Base-by-base conservation (phyloP, 1,139 yeast species). In the Tardiomyces blankii region DNA sequence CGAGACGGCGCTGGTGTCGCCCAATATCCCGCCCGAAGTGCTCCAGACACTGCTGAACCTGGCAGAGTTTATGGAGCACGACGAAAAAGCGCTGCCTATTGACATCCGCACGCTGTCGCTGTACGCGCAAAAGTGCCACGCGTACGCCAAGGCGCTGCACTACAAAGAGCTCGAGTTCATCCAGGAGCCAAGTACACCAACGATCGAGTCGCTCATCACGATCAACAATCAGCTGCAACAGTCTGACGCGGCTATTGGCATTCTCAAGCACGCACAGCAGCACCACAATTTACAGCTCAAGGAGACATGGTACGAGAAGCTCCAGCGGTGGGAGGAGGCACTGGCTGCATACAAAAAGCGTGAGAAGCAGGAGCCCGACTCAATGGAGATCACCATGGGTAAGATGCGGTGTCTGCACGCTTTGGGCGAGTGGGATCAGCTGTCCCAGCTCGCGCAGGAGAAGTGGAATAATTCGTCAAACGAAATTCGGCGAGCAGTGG, bases 271-370 rank as follows among this genome's bases (percentile, higher is more conserved):
- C 63, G 97, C 98, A 1, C 97, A 93, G 61, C 79, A 85, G 51
- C 94, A 88, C 53, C 96, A 89, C 60, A 91, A 87, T 54, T 70
- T 91, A 43, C 96, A 89, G 63, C 72, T 93, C 51, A 91, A 89
- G 58, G 98, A 91, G 64, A 86, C 96, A 0, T 93, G 98, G 98
- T 91, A 86, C 58, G 98, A 91, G 62, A 91, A 89, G 62, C 69
- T 93, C 41, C 96, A 89, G 59, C 74, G 97, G 52, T 93, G 99
- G 99, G 97, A 91, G 54, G 98, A 93, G 65, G 99, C 99, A 0
- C 69, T 91, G 52, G 75, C 78, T 46, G 96, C 96, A 0, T 93
- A 93, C 60, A 82, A 81, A 53, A 84, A 80, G 54, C 63, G 72
- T 6, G 70, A 66, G 43, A 67, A 67, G 39, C 65, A 68, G 3